Base-by-base conservation (phyloP, 805 yeast genomes). In the Cyberlindnera euphorbiae region DNA sequence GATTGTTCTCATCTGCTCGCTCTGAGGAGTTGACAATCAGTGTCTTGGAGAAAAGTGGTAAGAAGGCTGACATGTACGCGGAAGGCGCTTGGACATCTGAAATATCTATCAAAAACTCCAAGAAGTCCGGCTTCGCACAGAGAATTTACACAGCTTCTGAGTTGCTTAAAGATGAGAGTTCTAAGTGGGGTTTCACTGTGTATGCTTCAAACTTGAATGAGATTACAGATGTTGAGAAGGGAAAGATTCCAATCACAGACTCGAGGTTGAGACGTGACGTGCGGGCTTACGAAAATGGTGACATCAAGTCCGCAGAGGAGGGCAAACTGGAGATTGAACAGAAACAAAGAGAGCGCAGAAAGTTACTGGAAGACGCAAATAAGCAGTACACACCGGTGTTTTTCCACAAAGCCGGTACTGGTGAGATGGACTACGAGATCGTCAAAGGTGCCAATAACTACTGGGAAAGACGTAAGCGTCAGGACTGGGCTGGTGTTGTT, bases 241-340 rank as follows among this genome's bases (percentile, higher is more conserved):
- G 65, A 3, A 36, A 59, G 2, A 49, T 89, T 26, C 82, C 97
- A 6, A 89, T 89, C 3, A 85, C 93, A 1, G 98, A 93, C 57
- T 83, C 96, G 7, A 75, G 98, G 53, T 60, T 79, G 30, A 73
- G 98, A 53, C 97, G 97, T 1, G 98, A 93, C 57, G 76, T 87
- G 53, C 64, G 73, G 29, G 59, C 66, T 2, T 87, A 86, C 49
- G 95, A 86, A 53, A 55, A 70, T 13, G 93, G 88, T 3, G 64
- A 77, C 16, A 62, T 80, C 9, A 85, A 77, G 15, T 60, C 67
- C 35, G 96, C 97, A 0, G 97, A 90, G 55, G 49, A 44, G 1
- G 45, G 75, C 44, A 93, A 93, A 55, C 56, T 76, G 26, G 62
- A 69, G 25, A 63, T 89, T 14, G 98, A 93, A 55, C 85, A 82